Evolutionary conservation across 2,329 filamentous ascomycete genomes (phyloP), one percentile per base, ranked within the genome.

Genomic region (Paracoccidioides brasiliensis): DNA sequence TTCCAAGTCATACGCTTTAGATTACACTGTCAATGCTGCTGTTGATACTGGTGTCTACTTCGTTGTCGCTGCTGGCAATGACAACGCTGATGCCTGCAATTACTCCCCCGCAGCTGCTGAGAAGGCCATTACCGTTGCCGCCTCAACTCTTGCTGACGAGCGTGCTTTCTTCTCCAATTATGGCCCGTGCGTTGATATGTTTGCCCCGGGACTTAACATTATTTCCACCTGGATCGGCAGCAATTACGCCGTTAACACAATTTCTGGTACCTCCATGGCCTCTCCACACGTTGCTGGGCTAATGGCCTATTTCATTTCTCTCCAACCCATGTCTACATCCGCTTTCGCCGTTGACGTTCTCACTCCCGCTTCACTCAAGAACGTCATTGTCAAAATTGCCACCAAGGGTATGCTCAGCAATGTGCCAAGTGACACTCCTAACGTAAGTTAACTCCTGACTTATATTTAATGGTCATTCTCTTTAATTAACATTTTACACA

Each of bases 161-260:
- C 91, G 93, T 76, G 93, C 93, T 62, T 98, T 97, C 83, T 98
- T 98, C 84, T 98, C 94, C 83, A 98, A 98, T 87, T 97, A 85
- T 74, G 93, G 93, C 74, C 93, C 91, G 81, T 98, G 93, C 82
- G 95, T 91, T 72, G 93, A 98, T 76, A 95, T 98, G 80, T 98
- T 98, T 68, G 93, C 90, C 61, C 93, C 93, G 59, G 93, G 93
- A 69, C 81, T 96, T 67, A 95, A 90, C 84, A 95, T 98, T 67
- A 82, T 88, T 66, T 98, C 93, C 62, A 97, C 93, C 72, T 98
- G 93, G 93, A 95, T 95, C 67, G 93, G 94, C 71, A 91, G 86
- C 82, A 87, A 93, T 75, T 85, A 91, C 68, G 91, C 93, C 68
- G 83, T 89, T 78, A 98, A 98, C 84, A 96, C 89, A 76, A 98